Percentiles rank a stretch among this genome's conserved stretches.
Evolutionary conservation across 2,329 filamentous ascomycete genomes (phyloP).

Genomic region (Penicillium sp.): DNA sequence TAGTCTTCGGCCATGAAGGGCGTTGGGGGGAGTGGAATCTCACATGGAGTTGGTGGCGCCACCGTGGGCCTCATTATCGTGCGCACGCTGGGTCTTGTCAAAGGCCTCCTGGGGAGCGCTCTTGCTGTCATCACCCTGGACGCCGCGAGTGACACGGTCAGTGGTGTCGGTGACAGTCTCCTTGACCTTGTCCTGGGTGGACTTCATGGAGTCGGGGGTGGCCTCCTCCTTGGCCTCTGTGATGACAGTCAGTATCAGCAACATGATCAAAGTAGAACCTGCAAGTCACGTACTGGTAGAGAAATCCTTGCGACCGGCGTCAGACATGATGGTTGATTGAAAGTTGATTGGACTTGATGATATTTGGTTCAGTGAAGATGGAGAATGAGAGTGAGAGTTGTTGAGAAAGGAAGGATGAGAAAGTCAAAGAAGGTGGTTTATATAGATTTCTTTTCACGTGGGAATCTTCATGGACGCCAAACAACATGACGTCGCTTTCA

Average conservation of each 20-base stretch:
- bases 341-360: neutral
- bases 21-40: conserved; percentile 10
- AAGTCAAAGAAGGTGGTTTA: conserved; percentile 14
- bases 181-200: conserved; percentile 58
- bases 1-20: neutral
- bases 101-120: conserved; percentile 51
- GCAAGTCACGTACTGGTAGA: conserved; percentile 43
- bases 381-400: neutral
- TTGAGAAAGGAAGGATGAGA: neutral
- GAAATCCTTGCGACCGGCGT: conserved; percentile 62
- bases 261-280: neutral
- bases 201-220: conserved; percentile 61
- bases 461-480: neutral
- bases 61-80: conserved; percentile 43
- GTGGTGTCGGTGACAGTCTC: conserved; percentile 55
- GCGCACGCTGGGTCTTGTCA: conserved; percentile 50
- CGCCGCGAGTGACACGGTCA: conserved; percentile 55
- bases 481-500: conserved; percentile 21
- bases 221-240: conserved; percentile 56
- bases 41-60: conserved; percentile 42
- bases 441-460: conserved; percentile 17
- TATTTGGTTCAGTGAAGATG: conserved; percentile 6
- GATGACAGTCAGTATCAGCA: conserved; percentile 21
- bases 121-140: conserved; percentile 56
- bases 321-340: conserved; percentile 53